These are phyloP conservation scores for Pichia phayaonensis DNA, from an alignment of 805 yeast genomes.

Conservation along the genomic window DNA sequence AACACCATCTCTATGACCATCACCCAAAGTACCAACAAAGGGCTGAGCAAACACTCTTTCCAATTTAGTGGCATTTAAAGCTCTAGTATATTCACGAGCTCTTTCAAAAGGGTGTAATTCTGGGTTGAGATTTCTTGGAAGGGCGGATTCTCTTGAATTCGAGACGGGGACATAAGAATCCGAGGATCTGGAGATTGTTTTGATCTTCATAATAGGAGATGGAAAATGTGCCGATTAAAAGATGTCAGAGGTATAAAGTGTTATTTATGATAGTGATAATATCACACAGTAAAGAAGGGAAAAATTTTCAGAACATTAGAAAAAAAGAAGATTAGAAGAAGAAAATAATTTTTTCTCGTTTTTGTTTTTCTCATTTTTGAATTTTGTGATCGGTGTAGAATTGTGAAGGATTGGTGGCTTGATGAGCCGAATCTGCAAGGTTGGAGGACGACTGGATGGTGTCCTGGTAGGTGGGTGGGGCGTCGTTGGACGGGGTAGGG, in stretches of 20 bases:
- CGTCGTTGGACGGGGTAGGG: background rate
- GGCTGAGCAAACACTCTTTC: conserved; percentile 98
- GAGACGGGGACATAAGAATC: conserved; percentile 90
- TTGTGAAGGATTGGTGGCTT: background rate
- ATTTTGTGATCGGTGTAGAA: background rate
- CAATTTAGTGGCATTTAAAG: conserved; percentile 88
- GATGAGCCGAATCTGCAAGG: background rate
- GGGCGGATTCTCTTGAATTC: conserved; percentile 78
- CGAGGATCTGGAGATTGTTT: conserved; percentile 81
- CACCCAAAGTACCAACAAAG: conserved; percentile 88
- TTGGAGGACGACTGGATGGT: background rate
- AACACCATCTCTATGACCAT: conserved; percentile 93
- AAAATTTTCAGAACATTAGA: too few relatives aligned
- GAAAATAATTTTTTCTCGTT: too few relatives aligned
- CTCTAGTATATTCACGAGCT: conserved; percentile 93
- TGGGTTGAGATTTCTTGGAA: conserved; percentile 87
- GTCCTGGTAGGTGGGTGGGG: background rate
- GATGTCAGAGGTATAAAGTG: background rate
- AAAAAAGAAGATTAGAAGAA: background rate
- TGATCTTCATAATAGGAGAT: conserved; percentile 55
- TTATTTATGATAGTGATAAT: too few relatives aligned
- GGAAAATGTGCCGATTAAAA: background rate
- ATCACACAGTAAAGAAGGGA: too few relatives aligned
- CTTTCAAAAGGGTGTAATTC: conserved; percentile 95
- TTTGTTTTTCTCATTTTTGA: background rate